Evolutionary conservation across 2,329 filamentous ascomycete genomes (phyloP).

Genomic region (Plectosphaerella sp.): DNA sequence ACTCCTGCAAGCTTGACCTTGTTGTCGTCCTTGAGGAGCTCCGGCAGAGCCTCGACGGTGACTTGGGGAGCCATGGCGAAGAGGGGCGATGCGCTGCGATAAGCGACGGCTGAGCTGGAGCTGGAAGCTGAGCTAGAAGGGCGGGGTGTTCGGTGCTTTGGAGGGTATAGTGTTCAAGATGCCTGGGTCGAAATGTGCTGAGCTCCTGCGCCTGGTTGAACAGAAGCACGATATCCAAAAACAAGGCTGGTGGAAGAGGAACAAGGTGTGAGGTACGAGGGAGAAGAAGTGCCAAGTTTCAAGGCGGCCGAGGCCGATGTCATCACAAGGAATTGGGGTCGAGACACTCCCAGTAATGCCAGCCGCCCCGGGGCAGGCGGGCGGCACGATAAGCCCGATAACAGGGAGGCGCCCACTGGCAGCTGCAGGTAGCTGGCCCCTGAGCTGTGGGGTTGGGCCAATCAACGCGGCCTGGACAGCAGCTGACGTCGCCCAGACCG

Average conservation of each 20-base stretch:
- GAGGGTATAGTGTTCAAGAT: neutral
- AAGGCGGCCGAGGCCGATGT: too few relatives aligned
- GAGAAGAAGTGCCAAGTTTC: neutral
- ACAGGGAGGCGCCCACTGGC: too few relatives aligned
- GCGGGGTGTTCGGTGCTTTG: neutral
- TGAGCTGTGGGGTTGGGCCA: too few relatives aligned
- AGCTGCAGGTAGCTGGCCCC: too few relatives aligned
- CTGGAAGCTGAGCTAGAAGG: neutral
- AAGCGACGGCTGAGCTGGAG: neutral
- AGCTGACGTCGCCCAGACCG: too few relatives aligned
- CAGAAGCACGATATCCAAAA: neutral
- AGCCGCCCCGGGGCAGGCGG: too few relatives aligned
- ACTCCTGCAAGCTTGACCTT: constrained; percentile 85
- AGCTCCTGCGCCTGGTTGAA: neutral
- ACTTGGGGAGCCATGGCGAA: constrained; percentile 28
- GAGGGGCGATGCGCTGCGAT: too few relatives aligned
- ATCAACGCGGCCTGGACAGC: too few relatives aligned
- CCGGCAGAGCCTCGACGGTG: constrained; percentile 60
- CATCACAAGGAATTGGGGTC: too few relatives aligned
- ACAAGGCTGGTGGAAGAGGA: neutral
- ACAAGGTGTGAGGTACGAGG: neutral
- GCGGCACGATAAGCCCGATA: too few relatives aligned
- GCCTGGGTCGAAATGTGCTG: neutral
- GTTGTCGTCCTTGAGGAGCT: constrained; percentile 64
- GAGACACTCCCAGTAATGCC: too few relatives aligned